A percentile compares a stretch with the other conserved stretches of the same genome.
Conservation (phyloP, 768 basidiomycete genomes). For the Royoungia palumana region DNA sequence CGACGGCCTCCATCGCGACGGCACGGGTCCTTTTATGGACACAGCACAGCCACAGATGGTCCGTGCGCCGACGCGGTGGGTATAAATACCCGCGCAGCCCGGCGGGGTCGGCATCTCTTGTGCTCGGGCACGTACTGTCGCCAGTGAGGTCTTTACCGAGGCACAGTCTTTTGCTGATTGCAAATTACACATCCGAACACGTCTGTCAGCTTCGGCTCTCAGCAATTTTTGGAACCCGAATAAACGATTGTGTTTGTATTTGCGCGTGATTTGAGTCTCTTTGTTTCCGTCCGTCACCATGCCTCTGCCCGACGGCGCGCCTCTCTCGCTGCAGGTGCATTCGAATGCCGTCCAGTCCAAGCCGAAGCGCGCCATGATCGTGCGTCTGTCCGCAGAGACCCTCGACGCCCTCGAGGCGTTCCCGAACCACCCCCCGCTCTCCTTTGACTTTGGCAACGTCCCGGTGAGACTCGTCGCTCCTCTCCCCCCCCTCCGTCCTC, state of each 20-base stretch:
- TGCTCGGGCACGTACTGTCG: conserved; percentile 95
- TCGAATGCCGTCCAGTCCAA: conserved; percentile 52
- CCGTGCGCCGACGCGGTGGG: conserved; percentile 8
- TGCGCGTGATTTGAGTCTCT: too few relatives aligned
- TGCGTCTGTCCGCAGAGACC: conserved; percentile 71
- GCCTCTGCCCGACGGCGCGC: conserved; percentile 59
- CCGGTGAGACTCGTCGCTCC: conserved; percentile 44
- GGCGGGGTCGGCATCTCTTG: conserved; percentile 62
- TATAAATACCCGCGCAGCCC: conserved; percentile 6
- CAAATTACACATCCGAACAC: conserved; percentile 97
- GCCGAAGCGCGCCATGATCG: conserved; percentile 71
- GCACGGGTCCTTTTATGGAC: neutral
- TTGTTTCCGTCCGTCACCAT: conserved; percentile 35
- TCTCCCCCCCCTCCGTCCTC: neutral
- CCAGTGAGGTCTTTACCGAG: conserved; percentile 95
- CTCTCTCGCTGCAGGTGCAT: conserved; percentile 58
- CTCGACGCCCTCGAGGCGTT: conserved; percentile 60
- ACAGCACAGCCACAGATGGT: conserved; percentile 15
- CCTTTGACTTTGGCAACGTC: conserved; percentile 59
- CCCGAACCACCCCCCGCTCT: conserved; percentile 44
- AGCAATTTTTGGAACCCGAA: conserved; percentile 89
- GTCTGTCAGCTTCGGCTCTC: conserved; percentile 84
- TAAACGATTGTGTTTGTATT: too few relatives aligned
- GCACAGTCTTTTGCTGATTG: conserved; percentile 95
- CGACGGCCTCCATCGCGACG: too few relatives aligned